phyloP scores from a whole-genome alignment of 75 land plant genomes.

The Azolla pinnata region DNA sequence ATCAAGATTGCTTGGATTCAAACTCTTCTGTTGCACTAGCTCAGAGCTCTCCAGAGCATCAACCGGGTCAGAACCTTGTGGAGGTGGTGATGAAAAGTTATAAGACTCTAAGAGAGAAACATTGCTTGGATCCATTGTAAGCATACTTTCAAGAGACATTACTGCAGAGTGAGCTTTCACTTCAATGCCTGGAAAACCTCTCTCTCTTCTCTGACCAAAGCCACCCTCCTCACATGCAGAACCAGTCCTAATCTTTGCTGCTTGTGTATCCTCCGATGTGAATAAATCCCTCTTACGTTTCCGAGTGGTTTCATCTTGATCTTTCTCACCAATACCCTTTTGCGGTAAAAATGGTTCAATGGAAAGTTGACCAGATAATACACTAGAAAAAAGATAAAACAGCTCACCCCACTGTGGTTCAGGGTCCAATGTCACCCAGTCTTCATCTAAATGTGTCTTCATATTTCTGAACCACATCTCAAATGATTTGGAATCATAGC shows the following conservation, averaged over 20 bases:
- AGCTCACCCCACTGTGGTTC: constrained; percentile 77
- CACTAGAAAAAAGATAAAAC: constrained; percentile 56
- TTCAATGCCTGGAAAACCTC: constrained; percentile 90
- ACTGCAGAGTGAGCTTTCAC: constrained; percentile 27
- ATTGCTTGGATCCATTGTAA: constrained; percentile 3
- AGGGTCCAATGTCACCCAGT: constrained; percentile 33
- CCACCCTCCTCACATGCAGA: constrained; percentile 29
- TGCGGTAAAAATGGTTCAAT: constrained; percentile 57
- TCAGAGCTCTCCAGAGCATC: too few species aligned
- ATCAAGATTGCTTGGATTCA: too few species aligned
- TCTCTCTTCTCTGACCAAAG: constrained; percentile 53
- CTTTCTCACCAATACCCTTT: constrained; percentile 80
- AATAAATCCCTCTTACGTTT: constrained; percentile 29
- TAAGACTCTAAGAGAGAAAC: not conserved
- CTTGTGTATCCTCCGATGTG: not conserved
- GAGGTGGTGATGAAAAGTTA: too few species aligned
- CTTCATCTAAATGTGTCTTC: constrained; percentile 40
- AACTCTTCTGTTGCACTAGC: too few species aligned
- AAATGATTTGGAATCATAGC: constrained; percentile 47
- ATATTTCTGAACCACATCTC: constrained; percentile 45
- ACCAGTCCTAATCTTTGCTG: constrained; percentile 39
- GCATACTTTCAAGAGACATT: constrained; percentile 13
- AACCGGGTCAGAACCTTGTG: too few species aligned
- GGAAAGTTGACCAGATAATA: constrained; percentile 45
- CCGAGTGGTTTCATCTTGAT: constrained; percentile 28